Base-by-base conservation (phyloP, 495 filamentous ascomycete species). In the Penicillium antarcticum region DNA sequence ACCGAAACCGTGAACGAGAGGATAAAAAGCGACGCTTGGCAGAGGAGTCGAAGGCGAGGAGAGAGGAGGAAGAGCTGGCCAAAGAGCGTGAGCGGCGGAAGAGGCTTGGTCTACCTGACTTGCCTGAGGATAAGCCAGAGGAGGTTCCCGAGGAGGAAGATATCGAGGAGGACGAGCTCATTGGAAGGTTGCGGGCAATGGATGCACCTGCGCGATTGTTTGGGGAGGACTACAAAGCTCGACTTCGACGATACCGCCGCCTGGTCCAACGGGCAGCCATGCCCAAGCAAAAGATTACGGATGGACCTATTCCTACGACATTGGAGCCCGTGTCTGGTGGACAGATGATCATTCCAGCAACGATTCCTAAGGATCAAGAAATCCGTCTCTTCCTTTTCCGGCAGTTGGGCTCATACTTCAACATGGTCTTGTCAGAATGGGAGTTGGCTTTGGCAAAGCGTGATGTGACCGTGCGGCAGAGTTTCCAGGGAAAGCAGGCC, bases 331-430 rank as follows among this genome's bases (percentile, higher is more conserved):
- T 98, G 8, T 79, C 85, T 0, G 91, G 95, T 73, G 77, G 81
- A 54, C 83, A 94, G 42, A 97, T 97, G 92, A 88, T 89, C 62
- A 81, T 97, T 7, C 73, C 84, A 4, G 60, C 70, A 31, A 80
- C 71, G 16, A 65, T 86, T 37, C 89, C 83, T 40, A 65, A 77
- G 61, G 65, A 83, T 4, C 26, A 67, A 3, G 84, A 84, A 58
- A 81, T 67, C 0, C 80, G 81, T 10, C 66, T 75, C 17, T 87
- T 83, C 63, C 72, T 98, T 32, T 91, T 86, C 78, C 80, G 92
- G 1, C 94, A 98, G 70, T 77, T 98, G 48, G 86, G 86, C 5
- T 89, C 86, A 12, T 98, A 95, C 67, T 97, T 98, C 76, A 88
- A 86, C 53, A 87, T 98, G 84, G 83, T 98, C 16, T 75, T 98